Base-by-base conservation (phyloP, 257 asterid genomes). In the Solanum infundibuliforme region DNA sequence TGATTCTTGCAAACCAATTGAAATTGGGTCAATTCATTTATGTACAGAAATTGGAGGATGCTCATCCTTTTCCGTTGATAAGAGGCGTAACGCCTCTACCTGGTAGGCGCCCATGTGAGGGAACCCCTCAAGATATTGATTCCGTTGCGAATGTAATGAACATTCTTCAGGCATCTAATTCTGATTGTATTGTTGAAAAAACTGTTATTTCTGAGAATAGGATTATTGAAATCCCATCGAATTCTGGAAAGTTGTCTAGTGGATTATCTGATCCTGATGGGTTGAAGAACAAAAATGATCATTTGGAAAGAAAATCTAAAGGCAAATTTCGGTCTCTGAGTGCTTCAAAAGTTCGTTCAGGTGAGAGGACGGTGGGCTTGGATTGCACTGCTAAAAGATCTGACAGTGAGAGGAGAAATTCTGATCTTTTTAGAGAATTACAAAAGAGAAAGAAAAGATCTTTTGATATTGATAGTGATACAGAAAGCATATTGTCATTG, bases 11-110 rank as follows among this genome's bases (percentile, higher is more conserved):
- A 20, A 92, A 95, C 87, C 89, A 92, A 87, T 88, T 93, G 86
- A 87, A 91, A 69, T 92, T 95, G 2, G 98, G 98, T 36, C 98
- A 95, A 89, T 93, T 88, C 66, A 91, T 95, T 9, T 85, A 95
- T 76, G 96, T 93, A 3, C 85, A 87, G 12, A 91, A 82, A 18
- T 58, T 95, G 88, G 94, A 93, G 89, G 91, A 90, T 25, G 84
- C 98, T 18, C 85, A 87, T 29, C 98, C 94, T 71, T 92, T 94
- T 74, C 98, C 98, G 0, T 71, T 94, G 88, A 90, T 95, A 7
- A 89, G 84, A 87, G 97, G 95, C 25, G 87, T 94, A 23, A 84
- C 88, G 7, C 95, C 96, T 29, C 89, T 94, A 31, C 97, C 96
- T 0, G 97, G 98, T 69, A 86, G 93, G 86, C 95, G 88, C 46